Base-by-base conservation (phyloP, 495 filamentous ascomycete species). In the Amniculicola lignicola region DNA sequence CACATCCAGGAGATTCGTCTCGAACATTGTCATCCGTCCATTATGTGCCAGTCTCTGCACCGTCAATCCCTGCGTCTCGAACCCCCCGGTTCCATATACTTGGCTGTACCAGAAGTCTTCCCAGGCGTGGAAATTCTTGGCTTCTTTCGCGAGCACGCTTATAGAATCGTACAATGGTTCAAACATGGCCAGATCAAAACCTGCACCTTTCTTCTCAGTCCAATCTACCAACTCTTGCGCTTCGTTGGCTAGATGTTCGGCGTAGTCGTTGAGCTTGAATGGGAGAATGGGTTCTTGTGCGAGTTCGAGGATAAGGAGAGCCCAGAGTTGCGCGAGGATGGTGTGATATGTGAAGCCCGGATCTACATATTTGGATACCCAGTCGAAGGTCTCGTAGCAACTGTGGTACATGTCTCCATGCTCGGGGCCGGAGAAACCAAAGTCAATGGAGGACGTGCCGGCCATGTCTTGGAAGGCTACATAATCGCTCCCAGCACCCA, bases 391-490 rank as follows among this genome's bases (percentile, higher is more conserved):
- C 65, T 96, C 93, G 67, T 93, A 90, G 70, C 87, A 93, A 56
- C 86, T 90, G 69, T 90, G 83, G 49, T 85, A 84, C 2, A 92
- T 90, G 67, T 77, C 90, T 18, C 57, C 65, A 41, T 76, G 66
- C 15, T 77, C 72, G 11, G 57, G 54, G 15, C 87, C 89, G 33
- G 70, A 66, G 61, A 98, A 98, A 31, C 82, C 79, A 59, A 98
- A 81, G 68, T 97, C 93, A 46, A 97, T 76, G 15, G 87, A 91
- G 4, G 88, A 90, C 3, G 85, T 89, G 36, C 93, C 93, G n/a
- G 89, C 91, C 21, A 96, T 87, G 61, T 92, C 82, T 68, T 96
- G 92, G 70, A 96, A 98, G 28, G 91, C 82, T 24, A 92, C 86
- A 63, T 89, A 93, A 67, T 96, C 93, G 63, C 89, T 87, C n/a